These are phyloP conservation scores for Lagerstroemia speciosa DNA, from an alignment of 345 rosid genomes.

Conservation along the genomic window DNA sequence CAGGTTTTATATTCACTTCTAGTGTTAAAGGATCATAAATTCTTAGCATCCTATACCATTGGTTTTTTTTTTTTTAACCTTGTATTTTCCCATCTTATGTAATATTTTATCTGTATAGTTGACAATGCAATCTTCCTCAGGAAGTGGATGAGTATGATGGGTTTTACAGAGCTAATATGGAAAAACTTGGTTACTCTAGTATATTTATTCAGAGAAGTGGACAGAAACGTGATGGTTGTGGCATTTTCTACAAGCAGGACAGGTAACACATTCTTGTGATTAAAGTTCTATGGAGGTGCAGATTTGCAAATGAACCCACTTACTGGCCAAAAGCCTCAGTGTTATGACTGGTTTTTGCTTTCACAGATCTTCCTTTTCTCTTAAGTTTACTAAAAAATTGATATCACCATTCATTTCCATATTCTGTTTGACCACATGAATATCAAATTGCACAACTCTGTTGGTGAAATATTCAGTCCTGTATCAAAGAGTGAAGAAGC, in stretches of 20 bases:
- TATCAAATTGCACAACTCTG: background rate
- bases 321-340: background rate
- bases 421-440: background rate
- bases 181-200: constrained; percentile 56
- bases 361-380: background rate
- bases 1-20: constrained; percentile 38
- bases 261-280: constrained; percentile 30
- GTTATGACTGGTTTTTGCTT: background rate
- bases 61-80: background rate
- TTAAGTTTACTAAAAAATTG: background rate
- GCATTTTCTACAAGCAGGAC: constrained; percentile 62
- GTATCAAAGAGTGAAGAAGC: background rate
- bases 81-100: background rate
- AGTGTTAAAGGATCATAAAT: background rate
- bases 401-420: background rate
- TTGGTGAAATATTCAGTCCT: background rate
- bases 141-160: constrained; percentile 80
- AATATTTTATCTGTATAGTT: background rate
- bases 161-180: constrained; percentile 64
- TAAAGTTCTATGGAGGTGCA: background rate
- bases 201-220: constrained; percentile 77
- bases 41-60: background rate
- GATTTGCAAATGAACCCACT: background rate
- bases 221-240: constrained; percentile 87
- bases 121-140: constrained; percentile 32